These are phyloP conservation scores for Nannochloropsis oceanica DNA, from an alignment of 108 stramenopile genomes.

Conservation along the genomic window DNA sequence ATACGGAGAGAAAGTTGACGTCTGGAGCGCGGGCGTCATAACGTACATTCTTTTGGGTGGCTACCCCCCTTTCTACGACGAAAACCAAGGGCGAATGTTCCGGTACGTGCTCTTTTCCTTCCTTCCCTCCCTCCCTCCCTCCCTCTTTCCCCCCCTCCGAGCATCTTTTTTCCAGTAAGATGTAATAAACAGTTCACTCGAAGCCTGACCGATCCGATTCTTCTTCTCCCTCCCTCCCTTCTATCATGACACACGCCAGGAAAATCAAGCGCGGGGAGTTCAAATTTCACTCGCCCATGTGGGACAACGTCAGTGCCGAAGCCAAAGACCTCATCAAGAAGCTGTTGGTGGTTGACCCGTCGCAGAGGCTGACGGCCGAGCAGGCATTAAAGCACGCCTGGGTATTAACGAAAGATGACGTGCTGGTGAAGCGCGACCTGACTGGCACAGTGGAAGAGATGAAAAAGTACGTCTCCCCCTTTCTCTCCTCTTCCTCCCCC, in stretches of 20 bases:
- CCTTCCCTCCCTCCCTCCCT: not conserved
- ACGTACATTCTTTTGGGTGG: conserved; percentile 89
- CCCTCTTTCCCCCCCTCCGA: not conserved
- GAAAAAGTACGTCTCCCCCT: conserved; percentile 34
- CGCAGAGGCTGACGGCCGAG: conserved; percentile 61
- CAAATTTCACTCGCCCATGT: conserved; percentile 45
- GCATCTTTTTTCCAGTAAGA: not conserved
- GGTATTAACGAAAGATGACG: conserved; percentile 45
- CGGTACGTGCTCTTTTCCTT: conserved; percentile 21
- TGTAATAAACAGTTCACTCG: not conserved
- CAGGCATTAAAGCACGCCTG: conserved; percentile 63
- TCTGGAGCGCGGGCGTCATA: conserved; percentile 94
- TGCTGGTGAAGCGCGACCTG: conserved; percentile 47
- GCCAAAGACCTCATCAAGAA: conserved; percentile 66
- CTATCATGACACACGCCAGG: not conserved
- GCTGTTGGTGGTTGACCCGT: conserved; percentile 65
- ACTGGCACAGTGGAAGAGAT: conserved; percentile 44
- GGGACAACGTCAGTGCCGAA: conserved; percentile 45
- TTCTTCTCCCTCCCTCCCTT: not conserved
- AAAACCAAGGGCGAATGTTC: conserved; percentile 30
- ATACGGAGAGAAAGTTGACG: conserved; percentile 51
- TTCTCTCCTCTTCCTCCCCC: not conserved
- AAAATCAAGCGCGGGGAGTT: conserved; percentile 18
- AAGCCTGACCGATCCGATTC: not conserved
- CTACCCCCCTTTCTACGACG: conserved; percentile 49